Base-by-base conservation (phyloP, 2,329 filamentous ascomycete genomes). In the Phaeomoniella chlamydospora region DNA sequence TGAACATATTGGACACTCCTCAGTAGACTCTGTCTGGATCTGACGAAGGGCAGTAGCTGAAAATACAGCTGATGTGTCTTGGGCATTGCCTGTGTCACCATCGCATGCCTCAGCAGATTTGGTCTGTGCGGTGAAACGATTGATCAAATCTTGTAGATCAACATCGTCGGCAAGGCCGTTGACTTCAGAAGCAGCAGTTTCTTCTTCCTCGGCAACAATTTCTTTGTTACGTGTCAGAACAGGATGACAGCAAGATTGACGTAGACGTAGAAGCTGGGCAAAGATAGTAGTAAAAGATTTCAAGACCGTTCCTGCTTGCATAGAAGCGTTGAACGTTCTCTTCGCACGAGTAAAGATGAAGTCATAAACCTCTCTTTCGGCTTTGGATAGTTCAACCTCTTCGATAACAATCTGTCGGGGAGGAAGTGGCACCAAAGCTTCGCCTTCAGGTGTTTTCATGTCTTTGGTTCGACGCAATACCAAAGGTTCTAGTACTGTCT, bases 201-300 rank as follows among this genome's bases (percentile, higher is more conserved):
- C 81, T 48, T 85, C 79, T 56, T 96, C 90, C 38, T 96, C 88
- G 2, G 84, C 79, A 3, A 93, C 78, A 4, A 94, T 66, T 2
- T 78, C 75, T 46, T 80, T 79, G 50, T 94, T 93, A 18, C 87
- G 77, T 0, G 92, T 90, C 10, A 98, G 68, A 2, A 88, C 65
- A 0, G 90, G 90, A 54, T 98, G 90, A 43, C 90, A 96, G 54
- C 90, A 98, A 2, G 84, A 83, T 51, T 98, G 90, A 2, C 90
- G 77, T 5, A 98, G 72, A 2, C 90, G 81, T 29, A 98, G 61
- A 50, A 98, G 92, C 55, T 98, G 90, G 0, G 90, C 88, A 53
- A 98, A 94, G 43, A 98, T 94, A 36, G 86, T 94, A 0, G 90
- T 94, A 51, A 87, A 98, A 0, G 86, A 87, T 55, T 94, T 94